phyloP scores from a whole-genome alignment of 352 stramenopile genomes.

The Phytophthora multivora region DNA sequence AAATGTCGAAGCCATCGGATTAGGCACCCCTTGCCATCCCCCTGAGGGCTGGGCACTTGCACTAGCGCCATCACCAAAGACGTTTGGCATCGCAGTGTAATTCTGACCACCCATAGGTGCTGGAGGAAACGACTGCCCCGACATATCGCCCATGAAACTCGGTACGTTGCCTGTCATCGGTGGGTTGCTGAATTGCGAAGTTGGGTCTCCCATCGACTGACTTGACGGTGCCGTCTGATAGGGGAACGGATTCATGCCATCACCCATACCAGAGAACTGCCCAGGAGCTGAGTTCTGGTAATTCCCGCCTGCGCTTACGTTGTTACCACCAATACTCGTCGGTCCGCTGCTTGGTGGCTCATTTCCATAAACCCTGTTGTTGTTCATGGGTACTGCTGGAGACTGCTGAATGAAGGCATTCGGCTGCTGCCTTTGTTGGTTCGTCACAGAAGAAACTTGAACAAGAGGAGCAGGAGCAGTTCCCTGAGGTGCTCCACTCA shows the following conservation, averaged over 20 bases:
- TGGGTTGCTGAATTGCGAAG: conserved; percentile 32
- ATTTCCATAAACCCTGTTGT: conserved; percentile 21
- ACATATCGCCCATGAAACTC: conserved; percentile 40
- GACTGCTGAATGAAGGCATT: conserved; percentile 26
- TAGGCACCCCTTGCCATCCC: conserved; percentile 30
- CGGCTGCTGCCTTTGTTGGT: conserved; percentile 21
- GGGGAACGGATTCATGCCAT: conserved; percentile 39
- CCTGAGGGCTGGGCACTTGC: conserved; percentile 11
- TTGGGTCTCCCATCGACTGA: conserved; percentile 28
- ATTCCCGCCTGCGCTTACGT: conserved; percentile 8
- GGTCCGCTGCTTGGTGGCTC: conserved; percentile 16
- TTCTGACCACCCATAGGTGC: conserved; percentile 21
- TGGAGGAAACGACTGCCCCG: conserved; percentile 28
- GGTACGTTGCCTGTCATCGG: conserved; percentile 16
- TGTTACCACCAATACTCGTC: conserved; percentile 13
- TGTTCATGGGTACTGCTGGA: conserved; percentile 5
- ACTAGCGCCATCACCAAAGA: conserved; percentile 27
- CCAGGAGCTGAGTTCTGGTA: conserved; percentile 10
- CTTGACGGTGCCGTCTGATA: conserved; percentile 31
- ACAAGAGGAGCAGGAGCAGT: conserved; percentile 1
- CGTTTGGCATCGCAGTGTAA: conserved; percentile 31
- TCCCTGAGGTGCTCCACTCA: conserved; percentile 8
- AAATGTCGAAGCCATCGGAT: conserved; percentile 27
- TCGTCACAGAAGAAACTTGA: conserved; percentile 21
- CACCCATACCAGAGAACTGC: conserved; percentile 23